phyloP scores from a whole-genome alignment of 2,329 filamentous ascomycete genomes.

The Phaeosphaeriaceae sp. region DNA sequence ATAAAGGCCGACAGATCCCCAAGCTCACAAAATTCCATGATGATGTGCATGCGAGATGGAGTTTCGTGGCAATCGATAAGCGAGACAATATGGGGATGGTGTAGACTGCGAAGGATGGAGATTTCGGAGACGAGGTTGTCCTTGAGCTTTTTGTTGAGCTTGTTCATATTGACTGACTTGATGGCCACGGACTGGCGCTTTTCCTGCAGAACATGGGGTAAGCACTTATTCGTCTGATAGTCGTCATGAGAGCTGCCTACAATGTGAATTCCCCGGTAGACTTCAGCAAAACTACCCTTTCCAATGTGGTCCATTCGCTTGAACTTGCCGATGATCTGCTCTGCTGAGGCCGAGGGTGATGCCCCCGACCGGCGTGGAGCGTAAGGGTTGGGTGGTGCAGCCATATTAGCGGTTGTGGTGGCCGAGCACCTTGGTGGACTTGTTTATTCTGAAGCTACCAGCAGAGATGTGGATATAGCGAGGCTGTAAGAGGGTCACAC shows the following conservation, averaged over 20 bases:
- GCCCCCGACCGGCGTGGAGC: constrained; percentile 46
- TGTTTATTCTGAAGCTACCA: constrained; percentile 39
- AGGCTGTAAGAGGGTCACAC: constrained; percentile 47
- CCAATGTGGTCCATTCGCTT: constrained; percentile 88
- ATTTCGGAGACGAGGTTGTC: constrained; percentile 97
- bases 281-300: constrained; percentile 95
- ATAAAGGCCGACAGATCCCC: constrained; percentile 96
- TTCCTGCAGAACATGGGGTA: constrained; percentile 61
- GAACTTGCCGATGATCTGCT: constrained; percentile 72
- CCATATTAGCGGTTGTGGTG: constrained; percentile 47
- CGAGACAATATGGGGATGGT: constrained; percentile 95
- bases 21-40: constrained; percentile 98
- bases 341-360: constrained; percentile 39
- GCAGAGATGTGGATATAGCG: constrained; percentile 47
- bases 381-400: constrained; percentile 38
- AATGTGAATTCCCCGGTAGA: constrained; percentile 86
- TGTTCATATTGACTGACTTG: constrained; percentile 91
- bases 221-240: constrained; percentile 15
- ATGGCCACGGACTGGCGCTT: constrained; percentile 86
- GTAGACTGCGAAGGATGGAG: constrained; percentile 88
- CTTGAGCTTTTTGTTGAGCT: constrained; percentile 93
- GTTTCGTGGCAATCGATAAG: constrained; percentile 94
- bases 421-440: constrained; percentile 32
- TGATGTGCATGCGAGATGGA: constrained; percentile 85
- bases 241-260: constrained; percentile 58